A percentile compares a stretch with the other conserved stretches of the same genome.
Conservation (phyloP, 2,329 filamentous ascomycete genomes). For the Fusarium redolens region DNA sequence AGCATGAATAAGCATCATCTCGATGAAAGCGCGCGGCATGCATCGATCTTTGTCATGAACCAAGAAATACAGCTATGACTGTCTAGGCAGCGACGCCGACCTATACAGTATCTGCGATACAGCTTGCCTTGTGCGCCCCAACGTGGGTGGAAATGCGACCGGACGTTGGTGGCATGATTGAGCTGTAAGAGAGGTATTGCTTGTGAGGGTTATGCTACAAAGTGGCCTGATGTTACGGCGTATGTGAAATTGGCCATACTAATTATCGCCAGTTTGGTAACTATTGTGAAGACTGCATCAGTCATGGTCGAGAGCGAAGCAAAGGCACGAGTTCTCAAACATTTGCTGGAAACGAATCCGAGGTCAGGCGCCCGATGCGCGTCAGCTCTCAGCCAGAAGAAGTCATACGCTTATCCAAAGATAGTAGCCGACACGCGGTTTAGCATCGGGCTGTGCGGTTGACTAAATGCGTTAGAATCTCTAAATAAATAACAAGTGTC, state of each 20-base stretch:
- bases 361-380: no score
- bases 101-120: not conserved
- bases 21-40: not conserved
- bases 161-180: not conserved
- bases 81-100: fast-evolving
- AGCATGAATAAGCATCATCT: not conserved
- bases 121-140: not conserved
- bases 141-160: not conserved
- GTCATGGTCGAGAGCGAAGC: fast-evolving
- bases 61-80: not conserved
- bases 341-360: no score
- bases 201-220: slow-evolving; percentile 20
- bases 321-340: not conserved
- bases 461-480: no score
- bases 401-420: not conserved
- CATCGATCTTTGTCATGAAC: not conserved
- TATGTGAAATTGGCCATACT: slow-evolving; percentile 17
- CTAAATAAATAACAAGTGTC: fast-evolving
- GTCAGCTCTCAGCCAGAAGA: no score
- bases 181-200: not conserved
- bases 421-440: fast-evolving
- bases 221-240: slow-evolving; percentile 8
- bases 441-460: fast-evolving
- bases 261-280: not conserved
- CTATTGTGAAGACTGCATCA: not conserved